A percentile compares a stretch with the other conserved stretches of the same genome.
These are phyloP conservation scores for Aspergillus texensis DNA, from an alignment of 2,329 filamentous ascomycete genomes.

Conservation along the genomic window DNA sequence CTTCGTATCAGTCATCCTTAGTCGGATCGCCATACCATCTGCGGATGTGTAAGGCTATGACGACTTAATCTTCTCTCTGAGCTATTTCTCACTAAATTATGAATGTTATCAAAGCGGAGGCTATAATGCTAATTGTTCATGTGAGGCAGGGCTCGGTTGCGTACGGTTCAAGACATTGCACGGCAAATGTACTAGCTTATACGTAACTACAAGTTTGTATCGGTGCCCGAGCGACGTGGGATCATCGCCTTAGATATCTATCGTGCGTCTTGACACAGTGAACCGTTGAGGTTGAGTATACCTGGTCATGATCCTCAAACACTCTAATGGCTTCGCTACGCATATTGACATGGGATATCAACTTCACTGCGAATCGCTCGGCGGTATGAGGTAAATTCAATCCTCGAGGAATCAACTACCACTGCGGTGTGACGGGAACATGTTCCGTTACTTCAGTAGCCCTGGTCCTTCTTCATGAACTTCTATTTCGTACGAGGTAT, in stretches of 20 bases:
- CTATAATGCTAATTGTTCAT: background rate
- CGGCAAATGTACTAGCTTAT: background rate
- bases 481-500: background rate
- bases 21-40: constrained; percentile 64
- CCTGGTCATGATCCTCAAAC: background rate
- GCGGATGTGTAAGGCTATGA: constrained; percentile 44
- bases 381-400: background rate
- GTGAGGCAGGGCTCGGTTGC: background rate
- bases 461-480: background rate
- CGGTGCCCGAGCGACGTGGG: background rate
- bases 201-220: background rate
- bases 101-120: background rate
- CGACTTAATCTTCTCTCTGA: constrained; percentile 54
- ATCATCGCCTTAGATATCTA: background rate
- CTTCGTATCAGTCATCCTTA: constrained; percentile 94
- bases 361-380: background rate
- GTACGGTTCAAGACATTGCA: background rate
- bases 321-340: background rate
- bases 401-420: background rate
- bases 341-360: background rate
- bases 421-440: background rate
- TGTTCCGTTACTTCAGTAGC: background rate
- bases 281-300: background rate
- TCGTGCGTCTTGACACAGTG: background rate
- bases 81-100: background rate